Conservation (phyloP, 2,329 filamentous ascomycete genomes). For the Penicillium hordei region DNA sequence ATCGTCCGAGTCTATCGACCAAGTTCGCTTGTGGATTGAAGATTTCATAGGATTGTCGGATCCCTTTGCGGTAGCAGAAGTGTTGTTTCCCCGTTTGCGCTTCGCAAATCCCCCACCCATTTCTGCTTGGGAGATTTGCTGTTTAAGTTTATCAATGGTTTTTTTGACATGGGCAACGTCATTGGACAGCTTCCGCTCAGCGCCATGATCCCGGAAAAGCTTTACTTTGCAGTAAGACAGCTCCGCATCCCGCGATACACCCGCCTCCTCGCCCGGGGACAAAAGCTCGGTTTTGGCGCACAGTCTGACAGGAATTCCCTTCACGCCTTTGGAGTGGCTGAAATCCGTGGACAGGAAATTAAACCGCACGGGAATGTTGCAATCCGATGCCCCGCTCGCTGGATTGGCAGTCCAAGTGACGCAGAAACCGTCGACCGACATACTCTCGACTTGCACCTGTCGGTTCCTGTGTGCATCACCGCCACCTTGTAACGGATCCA, state of each 20-base stretch:
- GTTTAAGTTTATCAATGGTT: slow-evolving; percentile 91
- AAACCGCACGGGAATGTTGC: slow-evolving; percentile 87
- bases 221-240: slow-evolving; percentile 97
- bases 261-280: slow-evolving; percentile 50
- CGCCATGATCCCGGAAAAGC: slow-evolving; percentile 92
- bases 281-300: slow-evolving; percentile 84
- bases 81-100: slow-evolving; percentile 57
- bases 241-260: slow-evolving; percentile 53
- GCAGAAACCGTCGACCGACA: slow-evolving; percentile 91
- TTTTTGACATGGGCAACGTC: slow-evolving; percentile 95
- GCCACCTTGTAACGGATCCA: slow-evolving; percentile 63
- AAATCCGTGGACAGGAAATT: slow-evolving; percentile 99
- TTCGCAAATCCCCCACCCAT: slow-evolving; percentile 61
- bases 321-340: slow-evolving; percentile 97
- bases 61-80: slow-evolving; percentile 49
- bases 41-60: slow-evolving; percentile 72
- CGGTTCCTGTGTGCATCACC: slow-evolving; percentile 58
- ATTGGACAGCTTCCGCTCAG: slow-evolving; percentile 91
- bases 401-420: slow-evolving; percentile 80
- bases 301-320: slow-evolving; percentile 89
- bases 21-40: slow-evolving; percentile 87
- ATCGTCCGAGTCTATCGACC: slow-evolving; percentile 79
- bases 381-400: slow-evolving; percentile 66
- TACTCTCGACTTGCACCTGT: slow-evolving; percentile 68
- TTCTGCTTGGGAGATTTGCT: slow-evolving; percentile 79